A percentile compares a stretch with the other conserved stretches of the same genome.
phyloP scores from a whole-genome alignment of 371 early-diverging fungal species.

The Lichtheimia ornata region DNA sequence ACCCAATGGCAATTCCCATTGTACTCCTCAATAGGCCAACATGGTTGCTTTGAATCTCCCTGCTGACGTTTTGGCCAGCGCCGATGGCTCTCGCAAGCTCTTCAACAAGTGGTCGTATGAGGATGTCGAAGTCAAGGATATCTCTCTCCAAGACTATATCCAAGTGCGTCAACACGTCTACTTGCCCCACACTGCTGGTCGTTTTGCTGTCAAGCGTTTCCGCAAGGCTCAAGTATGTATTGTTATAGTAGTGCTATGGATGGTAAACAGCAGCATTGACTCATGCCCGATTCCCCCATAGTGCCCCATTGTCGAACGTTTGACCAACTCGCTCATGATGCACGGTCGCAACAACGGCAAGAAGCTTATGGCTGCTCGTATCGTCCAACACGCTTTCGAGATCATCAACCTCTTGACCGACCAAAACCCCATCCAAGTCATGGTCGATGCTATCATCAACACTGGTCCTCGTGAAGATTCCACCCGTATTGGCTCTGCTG shows the following conservation, averaged over 20 bases:
- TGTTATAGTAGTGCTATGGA: neutral
- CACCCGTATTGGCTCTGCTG: slow-evolving; percentile 99
- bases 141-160: slow-evolving; percentile 94
- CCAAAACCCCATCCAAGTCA: slow-evolving; percentile 98
- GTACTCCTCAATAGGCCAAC: slow-evolving; percentile 23
- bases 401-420: slow-evolving; percentile 99
- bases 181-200: slow-evolving; percentile 98
- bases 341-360: slow-evolving; percentile 99
- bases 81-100: slow-evolving; percentile 71
- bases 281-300: slow-evolving; percentile 22
- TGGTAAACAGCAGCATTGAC: no score
- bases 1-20: neutral
- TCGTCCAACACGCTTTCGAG: slow-evolving; percentile 99
- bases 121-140: slow-evolving; percentile 95
- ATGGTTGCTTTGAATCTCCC: slow-evolving; percentile 70
- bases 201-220: slow-evolving; percentile 97
- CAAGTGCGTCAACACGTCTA: slow-evolving; percentile 93
- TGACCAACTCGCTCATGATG: slow-evolving; percentile 99
- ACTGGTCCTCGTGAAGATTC: slow-evolving; percentile 99
- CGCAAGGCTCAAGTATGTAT: slow-evolving; percentile 89
- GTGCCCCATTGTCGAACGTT: slow-evolving; percentile 99
- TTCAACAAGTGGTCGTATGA: slow-evolving; percentile 97
- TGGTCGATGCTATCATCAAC: slow-evolving; percentile 99
- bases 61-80: slow-evolving; percentile 62
- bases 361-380: slow-evolving; percentile 99